A percentile compares a stretch with the other conserved stretches of the same genome.
phyloP scores from a whole-genome alignment of 108 stramenopile genomes.

The Aurantiochytrium sp. region DNA sequence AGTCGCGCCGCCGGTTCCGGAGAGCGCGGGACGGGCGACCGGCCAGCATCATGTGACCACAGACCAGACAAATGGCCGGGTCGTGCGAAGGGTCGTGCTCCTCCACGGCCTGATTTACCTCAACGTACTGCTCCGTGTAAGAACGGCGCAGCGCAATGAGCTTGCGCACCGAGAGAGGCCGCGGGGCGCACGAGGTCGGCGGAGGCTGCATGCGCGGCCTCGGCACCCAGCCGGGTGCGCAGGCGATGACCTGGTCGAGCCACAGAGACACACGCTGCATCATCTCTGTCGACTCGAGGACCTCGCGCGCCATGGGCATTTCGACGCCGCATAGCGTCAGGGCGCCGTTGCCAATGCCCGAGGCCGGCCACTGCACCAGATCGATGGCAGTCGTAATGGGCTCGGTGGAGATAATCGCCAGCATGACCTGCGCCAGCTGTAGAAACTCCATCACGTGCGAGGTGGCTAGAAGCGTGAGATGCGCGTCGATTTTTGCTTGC shows the following conservation, averaged over 20 bases:
- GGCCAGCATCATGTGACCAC: slow-evolving; percentile 76
- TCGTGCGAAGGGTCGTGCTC: slow-evolving; percentile 71
- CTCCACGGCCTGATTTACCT: slow-evolving; percentile 51
- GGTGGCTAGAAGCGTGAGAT: neutral
- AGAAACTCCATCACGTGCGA: neutral
- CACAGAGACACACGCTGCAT: neutral
- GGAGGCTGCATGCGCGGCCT: neutral
- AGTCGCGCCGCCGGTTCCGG: slow-evolving; percentile 37
- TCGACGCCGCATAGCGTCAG: neutral
- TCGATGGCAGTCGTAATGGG: neutral
- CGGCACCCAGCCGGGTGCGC: neutral
- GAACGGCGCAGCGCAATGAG: slow-evolving; percentile 74
- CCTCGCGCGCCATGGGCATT: neutral
- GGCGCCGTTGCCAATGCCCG: neutral
- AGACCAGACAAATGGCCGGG: slow-evolving; percentile 79
- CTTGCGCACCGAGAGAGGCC: neutral
- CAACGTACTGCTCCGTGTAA: slow-evolving; percentile 77
- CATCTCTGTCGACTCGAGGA: neutral
- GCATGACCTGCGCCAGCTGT: neutral
- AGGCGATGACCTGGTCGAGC: neutral
- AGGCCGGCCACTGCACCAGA: neutral
- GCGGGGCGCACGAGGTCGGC: neutral
- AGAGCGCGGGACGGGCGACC: slow-evolving; percentile 57
- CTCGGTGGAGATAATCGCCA: neutral
- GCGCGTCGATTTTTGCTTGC: neutral